A percentile compares a stretch with the other conserved stretches of the same genome.
Conservation (phyloP, 2,329 filamentous ascomycete species). For the Metarhizium brunneum region DNA sequence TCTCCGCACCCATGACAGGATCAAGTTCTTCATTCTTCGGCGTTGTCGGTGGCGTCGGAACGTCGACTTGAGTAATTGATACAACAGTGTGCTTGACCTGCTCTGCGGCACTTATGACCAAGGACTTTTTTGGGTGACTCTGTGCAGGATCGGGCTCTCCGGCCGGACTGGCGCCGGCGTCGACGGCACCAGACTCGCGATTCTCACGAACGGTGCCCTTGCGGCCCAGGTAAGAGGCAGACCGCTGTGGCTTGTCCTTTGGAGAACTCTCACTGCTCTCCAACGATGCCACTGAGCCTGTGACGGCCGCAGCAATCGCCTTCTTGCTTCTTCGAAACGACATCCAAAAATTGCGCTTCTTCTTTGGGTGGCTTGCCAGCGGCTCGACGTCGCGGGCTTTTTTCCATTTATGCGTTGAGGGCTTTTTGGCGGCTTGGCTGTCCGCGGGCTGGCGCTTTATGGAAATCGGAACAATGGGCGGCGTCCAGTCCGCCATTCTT, state of each 20-base stretch:
- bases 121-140: not conserved
- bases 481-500: not conserved
- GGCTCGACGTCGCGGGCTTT: not conserved
- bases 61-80: not conserved
- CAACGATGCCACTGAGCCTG: not conserved
- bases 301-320: not conserved
- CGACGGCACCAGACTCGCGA: not conserved
- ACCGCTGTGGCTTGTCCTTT: not conserved
- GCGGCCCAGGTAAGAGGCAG: not conserved
- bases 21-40: not conserved
- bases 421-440: not conserved
- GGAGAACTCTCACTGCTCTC: not conserved
- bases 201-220: not conserved
- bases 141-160: not conserved
- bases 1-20: not conserved
- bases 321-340: not conserved
- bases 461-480: not conserved
- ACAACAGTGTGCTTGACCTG: not conserved
- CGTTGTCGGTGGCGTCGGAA: not conserved
- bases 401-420: not conserved
- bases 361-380: not conserved
- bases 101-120: not conserved
- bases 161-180: not conserved
- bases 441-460: not conserved
- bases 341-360: slow-evolving; percentile 3